Percentiles rank a stretch among this genome's conserved stretches.
Evolutionary conservation across 371 early-diverging fungal genomes (phyloP).

Genomic region (Paramicrosporidium saccamoebae): DNA sequence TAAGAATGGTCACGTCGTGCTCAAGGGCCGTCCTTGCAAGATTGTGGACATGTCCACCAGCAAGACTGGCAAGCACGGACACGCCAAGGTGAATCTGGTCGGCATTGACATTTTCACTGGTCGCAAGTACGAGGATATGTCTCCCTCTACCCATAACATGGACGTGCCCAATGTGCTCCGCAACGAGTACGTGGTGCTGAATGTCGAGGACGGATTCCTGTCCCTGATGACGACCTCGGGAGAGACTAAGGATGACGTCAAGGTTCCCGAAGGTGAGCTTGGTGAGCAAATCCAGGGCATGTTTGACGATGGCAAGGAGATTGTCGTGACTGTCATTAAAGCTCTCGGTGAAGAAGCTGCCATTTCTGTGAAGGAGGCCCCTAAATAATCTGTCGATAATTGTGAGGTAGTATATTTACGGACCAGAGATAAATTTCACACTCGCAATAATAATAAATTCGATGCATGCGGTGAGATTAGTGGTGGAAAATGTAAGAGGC

Average conservation of each 20-base stretch:
- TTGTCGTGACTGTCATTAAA: slow-evolving; percentile 44
- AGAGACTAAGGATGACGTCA: slow-evolving; percentile 74
- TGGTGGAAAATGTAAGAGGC: no score
- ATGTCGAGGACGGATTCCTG: slow-evolving; percentile 75
- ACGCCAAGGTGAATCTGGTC: slow-evolving; percentile 92
- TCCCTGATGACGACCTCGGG: slow-evolving; percentile 43
- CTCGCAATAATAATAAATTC: background rate
- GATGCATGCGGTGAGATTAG: background rate
- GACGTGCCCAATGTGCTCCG: slow-evolving; percentile 79
- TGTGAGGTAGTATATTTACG: background rate
- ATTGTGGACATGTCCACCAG: slow-evolving; percentile 86
- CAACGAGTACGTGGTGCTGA: slow-evolving; percentile 42
- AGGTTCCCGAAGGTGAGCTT: slow-evolving; percentile 53
- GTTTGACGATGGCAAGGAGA: slow-evolving; percentile 46
- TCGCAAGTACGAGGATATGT: slow-evolving; percentile 78
- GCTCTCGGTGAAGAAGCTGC: slow-evolving; percentile 83
- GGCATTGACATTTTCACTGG: slow-evolving; percentile 86
- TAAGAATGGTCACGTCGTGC: slow-evolving; percentile 86
- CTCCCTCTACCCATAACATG: slow-evolving; percentile 98
- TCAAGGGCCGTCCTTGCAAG: slow-evolving; percentile 96
- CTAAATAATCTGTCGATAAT: slow-evolving; percentile 3
- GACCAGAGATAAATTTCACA: background rate
- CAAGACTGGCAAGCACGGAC: slow-evolving; percentile 96
- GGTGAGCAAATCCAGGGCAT: slow-evolving; percentile 31
- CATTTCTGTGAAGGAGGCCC: slow-evolving; percentile 26